Conservation (phyloP, 129 eudicot genomes). For the Flaveria robusta region DNA sequence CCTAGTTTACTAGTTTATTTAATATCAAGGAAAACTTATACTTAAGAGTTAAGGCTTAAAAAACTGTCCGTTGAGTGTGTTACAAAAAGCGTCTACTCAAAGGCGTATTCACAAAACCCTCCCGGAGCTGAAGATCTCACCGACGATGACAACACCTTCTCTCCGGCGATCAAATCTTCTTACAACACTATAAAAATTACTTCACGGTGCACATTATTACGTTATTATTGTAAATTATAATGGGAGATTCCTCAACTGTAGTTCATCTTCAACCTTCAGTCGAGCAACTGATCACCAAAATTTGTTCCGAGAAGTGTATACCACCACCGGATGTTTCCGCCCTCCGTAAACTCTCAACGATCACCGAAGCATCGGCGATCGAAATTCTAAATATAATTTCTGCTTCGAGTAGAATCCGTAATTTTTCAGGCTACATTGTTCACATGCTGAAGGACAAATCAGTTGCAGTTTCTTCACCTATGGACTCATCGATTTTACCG, state of each 20-base stretch:
- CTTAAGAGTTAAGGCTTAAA: too few species aligned
- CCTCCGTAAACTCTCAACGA: conserved; percentile 16
- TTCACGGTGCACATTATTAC: too few species aligned
- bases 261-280: conserved; percentile 27
- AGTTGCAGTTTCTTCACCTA: not conserved
- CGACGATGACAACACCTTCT: too few species aligned
- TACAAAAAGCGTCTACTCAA: not conserved
- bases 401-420: conserved; percentile 12
- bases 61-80: not conserved
- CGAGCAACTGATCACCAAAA: conserved; percentile 25
- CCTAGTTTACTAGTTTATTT: too few species aligned
- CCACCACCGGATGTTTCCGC: conserved; percentile 9
- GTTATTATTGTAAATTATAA: not conserved
- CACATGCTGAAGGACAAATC: conserved; percentile 17
- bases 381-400: conserved; percentile 23
- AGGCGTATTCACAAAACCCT: conserved; percentile 20
- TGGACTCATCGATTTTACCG: not conserved
- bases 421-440: conserved; percentile 17
- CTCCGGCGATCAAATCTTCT: conserved; percentile 15
- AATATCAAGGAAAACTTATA: too few species aligned
- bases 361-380: conserved; percentile 27
- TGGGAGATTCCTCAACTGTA: conserved; percentile 19
- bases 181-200: not conserved
- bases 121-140: not conserved
- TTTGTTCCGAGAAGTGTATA: conserved; percentile 16